A percentile compares a stretch with the other conserved stretches of the same genome.
Conservation (phyloP, 2,329 filamentous ascomycete species). For the Trichoderma sp. region DNA sequence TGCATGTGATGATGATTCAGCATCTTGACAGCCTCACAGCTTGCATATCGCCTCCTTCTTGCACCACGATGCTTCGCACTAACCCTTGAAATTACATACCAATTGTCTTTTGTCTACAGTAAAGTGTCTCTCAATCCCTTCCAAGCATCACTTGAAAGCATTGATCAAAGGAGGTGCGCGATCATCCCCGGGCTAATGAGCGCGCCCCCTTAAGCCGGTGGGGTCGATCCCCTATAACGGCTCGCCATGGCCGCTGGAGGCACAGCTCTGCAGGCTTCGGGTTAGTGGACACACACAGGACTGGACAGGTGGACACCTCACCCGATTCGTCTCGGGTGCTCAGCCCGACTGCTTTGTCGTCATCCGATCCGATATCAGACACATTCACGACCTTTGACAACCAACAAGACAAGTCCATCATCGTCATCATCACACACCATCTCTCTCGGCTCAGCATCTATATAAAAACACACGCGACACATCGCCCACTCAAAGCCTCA, state of each 20-base stretch:
- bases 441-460: background rate
- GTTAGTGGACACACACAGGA: too few relatives aligned
- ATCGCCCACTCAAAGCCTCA: background rate
- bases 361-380: background rate
- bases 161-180: background rate
- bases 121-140: too few relatives aligned
- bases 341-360: background rate
- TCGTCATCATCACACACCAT: background rate
- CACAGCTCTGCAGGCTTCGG: background rate
- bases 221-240: constrained; percentile 16
- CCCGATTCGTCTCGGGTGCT: constrained; percentile 2
- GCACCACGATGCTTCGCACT: too few relatives aligned
- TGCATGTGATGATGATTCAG: too few relatives aligned
- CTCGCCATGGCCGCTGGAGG: background rate
- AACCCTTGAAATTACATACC: too few relatives aligned
- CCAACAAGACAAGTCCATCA: background rate
- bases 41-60: too few relatives aligned
- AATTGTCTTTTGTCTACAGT: too few relatives aligned
- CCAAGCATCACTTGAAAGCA: background rate
- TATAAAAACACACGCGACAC: too few relatives aligned
- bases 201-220: constrained; percentile 12
- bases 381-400: too few relatives aligned
- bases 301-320: background rate
- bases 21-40: too few relatives aligned
- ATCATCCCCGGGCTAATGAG: constrained; percentile 6